Percentiles rank a stretch among this genome's conserved stretches.
phyloP scores from a whole-genome alignment of 164 flowering plant genomes.

The Macadamia integrifolia region DNA sequence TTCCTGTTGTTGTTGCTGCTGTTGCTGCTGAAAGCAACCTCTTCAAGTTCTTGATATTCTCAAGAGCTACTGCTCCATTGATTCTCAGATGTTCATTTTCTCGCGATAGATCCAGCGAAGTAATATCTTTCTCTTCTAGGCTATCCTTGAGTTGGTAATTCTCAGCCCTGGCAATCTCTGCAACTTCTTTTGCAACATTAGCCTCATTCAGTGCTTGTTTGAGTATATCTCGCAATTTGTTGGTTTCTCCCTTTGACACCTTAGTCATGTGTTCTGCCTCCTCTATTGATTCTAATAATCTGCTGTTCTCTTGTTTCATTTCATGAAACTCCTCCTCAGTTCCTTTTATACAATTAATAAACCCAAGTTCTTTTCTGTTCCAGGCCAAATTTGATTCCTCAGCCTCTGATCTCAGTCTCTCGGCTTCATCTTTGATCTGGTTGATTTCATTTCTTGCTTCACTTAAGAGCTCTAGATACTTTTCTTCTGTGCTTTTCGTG shows the following conservation, averaged over 20 bases:
- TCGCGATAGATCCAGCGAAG: conserved; percentile 26
- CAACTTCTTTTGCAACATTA: conserved; percentile 72
- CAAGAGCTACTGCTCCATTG: conserved; percentile 45
- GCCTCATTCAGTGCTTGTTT: conserved; percentile 88
- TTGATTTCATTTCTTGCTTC: conserved; percentile 57
- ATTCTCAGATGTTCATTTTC: conserved; percentile 49
- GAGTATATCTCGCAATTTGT: conserved; percentile 63
- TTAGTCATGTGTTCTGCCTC: conserved; percentile 32
- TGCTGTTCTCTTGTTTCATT: conserved; percentile 36
- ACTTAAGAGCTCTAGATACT: conserved; percentile 27
- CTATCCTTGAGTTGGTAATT: conserved; percentile 65
- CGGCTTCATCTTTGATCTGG: conserved; percentile 29
- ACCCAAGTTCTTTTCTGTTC: conserved; percentile 65
- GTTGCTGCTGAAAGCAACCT: conserved; percentile 25
- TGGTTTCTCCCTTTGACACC: conserved; percentile 52
- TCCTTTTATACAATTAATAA: conserved; percentile 57
- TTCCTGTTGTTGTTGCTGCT: conserved; percentile 6
- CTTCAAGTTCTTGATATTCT: conserved; percentile 52
- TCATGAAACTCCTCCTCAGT: conserved; percentile 57
- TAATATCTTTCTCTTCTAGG: conserved; percentile 52
- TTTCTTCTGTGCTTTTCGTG: conserved; percentile 32
- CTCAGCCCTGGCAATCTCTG: conserved; percentile 62
- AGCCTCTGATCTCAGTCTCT: conserved; percentile 63
- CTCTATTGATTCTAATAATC: conserved; percentile 29
- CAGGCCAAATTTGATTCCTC: conserved; percentile 69